Conservation (phyloP, 179 eudicot genomes). For the Monotropa hypopitys region DNA sequence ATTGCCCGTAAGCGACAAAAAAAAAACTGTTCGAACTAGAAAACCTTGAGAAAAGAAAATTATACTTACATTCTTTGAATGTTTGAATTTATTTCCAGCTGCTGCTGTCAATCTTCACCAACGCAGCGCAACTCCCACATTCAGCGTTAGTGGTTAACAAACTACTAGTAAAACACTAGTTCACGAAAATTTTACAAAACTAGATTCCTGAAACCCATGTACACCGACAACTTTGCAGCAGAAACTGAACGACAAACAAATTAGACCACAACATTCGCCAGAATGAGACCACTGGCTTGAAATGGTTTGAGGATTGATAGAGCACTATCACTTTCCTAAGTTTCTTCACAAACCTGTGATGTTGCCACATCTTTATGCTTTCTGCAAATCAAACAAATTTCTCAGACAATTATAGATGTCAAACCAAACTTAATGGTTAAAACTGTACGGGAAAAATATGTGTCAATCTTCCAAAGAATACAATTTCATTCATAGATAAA, state of each 20-base stretch:
- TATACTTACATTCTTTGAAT: neutral
- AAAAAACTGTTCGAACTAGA: neutral
- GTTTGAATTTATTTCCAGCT: neutral
- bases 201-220: neutral
- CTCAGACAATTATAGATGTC: neutral
- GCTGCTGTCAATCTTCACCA: constrained; percentile 4
- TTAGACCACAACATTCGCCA: constrained; percentile 11
- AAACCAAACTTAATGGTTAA: neutral
- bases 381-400: constrained; percentile 23
- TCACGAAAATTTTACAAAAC: neutral
- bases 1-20: neutral
- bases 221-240: neutral
- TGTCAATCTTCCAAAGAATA: too few species aligned
- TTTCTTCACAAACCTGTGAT: constrained; percentile 37
- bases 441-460: too few species aligned
- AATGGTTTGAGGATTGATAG: constrained; percentile 23
- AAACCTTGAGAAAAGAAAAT: neutral
- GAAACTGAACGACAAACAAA: neutral
- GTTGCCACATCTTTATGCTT: constrained; percentile 28
- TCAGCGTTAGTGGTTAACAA: neutral
- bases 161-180: neutral
- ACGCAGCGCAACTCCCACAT: neutral
- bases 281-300: constrained; percentile 34
- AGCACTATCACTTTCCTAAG: constrained; percentile 56
- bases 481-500: too few species aligned